Base-by-base conservation (phyloP, 2,329 filamentous ascomycete genomes). In the Fusarium foetens region DNA sequence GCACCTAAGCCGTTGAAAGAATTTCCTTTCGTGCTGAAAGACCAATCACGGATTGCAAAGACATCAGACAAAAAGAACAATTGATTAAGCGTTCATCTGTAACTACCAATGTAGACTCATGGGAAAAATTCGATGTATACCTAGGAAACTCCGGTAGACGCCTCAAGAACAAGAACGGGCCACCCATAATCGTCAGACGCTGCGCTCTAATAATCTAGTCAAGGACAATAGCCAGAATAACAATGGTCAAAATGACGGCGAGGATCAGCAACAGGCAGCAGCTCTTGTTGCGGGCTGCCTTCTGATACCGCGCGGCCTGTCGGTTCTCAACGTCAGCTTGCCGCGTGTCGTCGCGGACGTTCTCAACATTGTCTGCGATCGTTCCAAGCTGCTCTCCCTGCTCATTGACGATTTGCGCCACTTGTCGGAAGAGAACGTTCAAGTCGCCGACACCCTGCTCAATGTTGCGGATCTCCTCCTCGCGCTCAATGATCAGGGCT, bases 381-480 rank as follows among this genome's bases (percentile, higher is more conserved):
- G 93, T 93, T 78, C 95, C 92, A 35, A 99, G 86, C 82, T 93
- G 90, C 76, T 94, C 93, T 55, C 96, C 96, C 83, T 99, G 96
- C 83, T 98, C 95, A 68, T 90, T 90, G 55, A 99, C 95, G 81
- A 99, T 98, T 81, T 97, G 94, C 51, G 95, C 96, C n/a, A 99
- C 94, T 84, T 99, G 95, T 71, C 95, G 89, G 86, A 99, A 99
- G 46, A 99, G 88, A 79, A 98, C 96, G 78, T 99, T 99, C 70
- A 99, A 85, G 78, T 99, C 96, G 61, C 93, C 93, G 11, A 99
- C 96, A 61, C 93, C 94, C 82, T 98, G 95, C 84, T 98, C 96
- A 77, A 99, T 99, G 80, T 97, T 97, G 70, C 95, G 92, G 74
- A 99, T 99, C 84, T 99, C 96, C 63, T 94, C 91, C 82, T 99